Evolutionary conservation across 208 protist species (phyloP), one percentile per base, ranked within the genome.

Genomic region (Wallacemonas sp.): DNA sequence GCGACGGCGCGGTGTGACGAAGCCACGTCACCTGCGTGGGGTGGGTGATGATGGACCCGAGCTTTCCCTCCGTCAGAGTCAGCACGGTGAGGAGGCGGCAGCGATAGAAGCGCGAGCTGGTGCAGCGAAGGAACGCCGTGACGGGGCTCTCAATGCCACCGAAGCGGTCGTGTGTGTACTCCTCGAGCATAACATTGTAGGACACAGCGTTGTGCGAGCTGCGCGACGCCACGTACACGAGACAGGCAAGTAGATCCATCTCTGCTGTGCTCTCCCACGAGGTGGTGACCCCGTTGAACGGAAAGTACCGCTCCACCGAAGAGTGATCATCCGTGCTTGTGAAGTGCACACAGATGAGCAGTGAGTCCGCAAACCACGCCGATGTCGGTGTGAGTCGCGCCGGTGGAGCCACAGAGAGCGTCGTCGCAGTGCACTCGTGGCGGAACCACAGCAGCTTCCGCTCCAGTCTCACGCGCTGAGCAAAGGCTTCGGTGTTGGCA

Each of bases 211-310:
- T 37, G 4, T 68, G 54, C 42, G 52, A 63, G 48, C 73, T 71
- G 54, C 83, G 73, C 26, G 80, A 76, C 26, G 73, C 68, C 8
- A 78, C 70, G 27, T 86, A 66, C 6, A 94, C 70, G n/a, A 94
- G 39, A 48, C 85, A 94, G 12, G 72, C 85, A n/a, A 94, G 70
- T 8, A 94, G 64, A 21, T 94, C 83, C 75, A 91, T 77, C 74
- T 94, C 89, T 0, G 85, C 64, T 36, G 65, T 76, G 27, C 80
- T 79, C 74, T 94, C 88, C 88, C 88, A 94, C 17, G 88, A 89
- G 12, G 78, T 84, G 46, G 59, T 22, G 15, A 68, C 68, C n/a
- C 78, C 72, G 22, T 53, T 32, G 44, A 92, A 87, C 4, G 83
- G 87, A 60, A 93, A 93, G 53, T 62, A 58, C 58, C 73, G 71